phyloP scores from a whole-genome alignment of 257 asterid species.

The Lithospermum erythrorhizon region DNA sequence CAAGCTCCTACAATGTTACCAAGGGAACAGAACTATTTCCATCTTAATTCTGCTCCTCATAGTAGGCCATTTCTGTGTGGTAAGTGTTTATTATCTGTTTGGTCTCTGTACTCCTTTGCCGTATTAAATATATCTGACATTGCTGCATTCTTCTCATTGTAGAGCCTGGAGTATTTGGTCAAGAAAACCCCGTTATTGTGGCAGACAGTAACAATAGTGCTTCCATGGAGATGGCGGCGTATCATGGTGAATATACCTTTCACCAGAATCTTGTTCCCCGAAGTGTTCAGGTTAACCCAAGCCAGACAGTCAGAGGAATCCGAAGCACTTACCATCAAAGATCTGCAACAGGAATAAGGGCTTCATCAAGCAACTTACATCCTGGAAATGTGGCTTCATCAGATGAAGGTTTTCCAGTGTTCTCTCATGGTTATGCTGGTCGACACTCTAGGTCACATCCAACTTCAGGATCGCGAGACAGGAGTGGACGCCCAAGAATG shows the following conservation, averaged over 20 bases:
- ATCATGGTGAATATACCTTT: slow-evolving; percentile 27
- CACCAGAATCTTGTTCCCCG: slow-evolving; percentile 38
- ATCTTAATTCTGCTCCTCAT: slow-evolving; percentile 31
- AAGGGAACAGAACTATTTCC: slow-evolving; percentile 40
- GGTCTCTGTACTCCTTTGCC: not conserved
- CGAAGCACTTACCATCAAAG: slow-evolving; percentile 44
- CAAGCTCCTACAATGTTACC: slow-evolving; percentile 36
- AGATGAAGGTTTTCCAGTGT: slow-evolving; percentile 40
- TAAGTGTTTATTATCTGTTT: slow-evolving; percentile 17
- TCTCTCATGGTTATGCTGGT: slow-evolving; percentile 35
- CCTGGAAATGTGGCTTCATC: slow-evolving; percentile 33
- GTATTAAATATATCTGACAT: not conserved
- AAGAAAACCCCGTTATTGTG: slow-evolving; percentile 29
- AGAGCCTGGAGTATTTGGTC: slow-evolving; percentile 16
- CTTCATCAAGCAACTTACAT: slow-evolving; percentile 41
- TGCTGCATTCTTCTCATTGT: not conserved
- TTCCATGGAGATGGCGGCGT: slow-evolving; percentile 35
- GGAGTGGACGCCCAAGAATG: slow-evolving; percentile 36
- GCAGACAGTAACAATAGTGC: slow-evolving; percentile 30
- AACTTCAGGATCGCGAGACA: slow-evolving; percentile 34
- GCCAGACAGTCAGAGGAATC: slow-evolving; percentile 44
- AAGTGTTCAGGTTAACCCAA: slow-evolving; percentile 21
- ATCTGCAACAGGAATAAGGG: slow-evolving; percentile 37
- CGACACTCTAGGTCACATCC: slow-evolving; percentile 40
- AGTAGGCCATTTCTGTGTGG: slow-evolving; percentile 41